Evolutionary conservation across 2,329 filamentous ascomycete genomes (phyloP).

Genomic region (Bipolaris victoriae): DNA sequence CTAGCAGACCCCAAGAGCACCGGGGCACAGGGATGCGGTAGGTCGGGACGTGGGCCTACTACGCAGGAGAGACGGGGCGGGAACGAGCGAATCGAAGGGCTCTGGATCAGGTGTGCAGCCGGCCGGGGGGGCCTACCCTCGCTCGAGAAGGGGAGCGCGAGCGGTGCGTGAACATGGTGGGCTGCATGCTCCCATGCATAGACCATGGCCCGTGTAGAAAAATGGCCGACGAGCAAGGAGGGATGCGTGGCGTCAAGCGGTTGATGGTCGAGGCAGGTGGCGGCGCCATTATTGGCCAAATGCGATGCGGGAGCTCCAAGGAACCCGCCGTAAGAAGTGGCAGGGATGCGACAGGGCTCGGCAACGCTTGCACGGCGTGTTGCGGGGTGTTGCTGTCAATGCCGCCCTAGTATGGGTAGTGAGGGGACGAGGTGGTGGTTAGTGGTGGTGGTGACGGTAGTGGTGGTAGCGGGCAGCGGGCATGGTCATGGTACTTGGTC

Average conservation of each 20-base stretch:
- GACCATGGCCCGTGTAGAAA: constrained; percentile 46
- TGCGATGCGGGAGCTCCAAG: constrained; percentile 47
- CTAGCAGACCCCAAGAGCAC: constrained; percentile 39
- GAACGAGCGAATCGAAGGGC: constrained; percentile 46
- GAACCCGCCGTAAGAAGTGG: constrained; percentile 40
- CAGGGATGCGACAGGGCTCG: constrained; percentile 48
- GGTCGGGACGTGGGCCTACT: constrained; percentile 50
- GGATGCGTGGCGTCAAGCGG: constrained; percentile 48
- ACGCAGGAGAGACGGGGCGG: constrained; percentile 41
- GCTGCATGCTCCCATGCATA: constrained; percentile 38
- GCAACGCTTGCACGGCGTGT: constrained; percentile 49
- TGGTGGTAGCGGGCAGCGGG: constrained; percentile 12
- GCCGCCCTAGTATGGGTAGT: constrained; percentile 34
- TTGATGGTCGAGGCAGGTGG: constrained; percentile 43
- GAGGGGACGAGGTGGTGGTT: constrained; percentile 22
- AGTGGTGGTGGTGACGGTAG: constrained; percentile 12
- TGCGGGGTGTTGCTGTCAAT: constrained; percentile 47
- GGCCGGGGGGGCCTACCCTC: constrained; percentile 42
- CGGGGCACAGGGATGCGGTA: constrained; percentile 49
- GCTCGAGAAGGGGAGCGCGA: constrained; percentile 40
- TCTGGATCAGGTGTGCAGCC: constrained; percentile 47
- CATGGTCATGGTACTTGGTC: constrained; percentile 13
- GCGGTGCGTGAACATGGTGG: constrained; percentile 47
- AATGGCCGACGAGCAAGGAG: constrained; percentile 50
- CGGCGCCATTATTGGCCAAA: constrained; percentile 47